phyloP scores from a whole-genome alignment of 2,329 filamentous ascomycete genomes.

The Nannizzia gypsea region DNA sequence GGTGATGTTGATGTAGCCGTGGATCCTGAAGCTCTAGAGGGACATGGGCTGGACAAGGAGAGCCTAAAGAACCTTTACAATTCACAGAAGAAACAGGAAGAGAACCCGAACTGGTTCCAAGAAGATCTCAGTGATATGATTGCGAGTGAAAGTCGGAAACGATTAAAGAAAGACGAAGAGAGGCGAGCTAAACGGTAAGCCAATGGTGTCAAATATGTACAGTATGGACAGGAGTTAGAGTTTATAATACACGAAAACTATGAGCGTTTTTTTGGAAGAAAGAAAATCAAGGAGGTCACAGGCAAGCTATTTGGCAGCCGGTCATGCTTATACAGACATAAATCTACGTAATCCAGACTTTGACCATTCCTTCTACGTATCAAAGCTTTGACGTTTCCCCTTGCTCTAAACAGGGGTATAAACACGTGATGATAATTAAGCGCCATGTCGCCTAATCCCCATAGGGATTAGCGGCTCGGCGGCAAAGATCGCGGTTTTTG shows the following conservation, averaged over 20 bases:
- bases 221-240: not conserved
- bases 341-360: too few species aligned
- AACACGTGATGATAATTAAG: not conserved
- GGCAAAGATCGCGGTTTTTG: not conserved
- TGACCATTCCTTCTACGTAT: too few species aligned
- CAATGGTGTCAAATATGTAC: not conserved
- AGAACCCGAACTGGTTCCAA: conserved; percentile 62
- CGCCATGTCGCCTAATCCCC: not conserved
- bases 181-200: conserved; percentile 47
- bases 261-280: too few species aligned
- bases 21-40: conserved; percentile 67
- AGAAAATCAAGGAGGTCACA: too few species aligned
- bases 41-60: conserved; percentile 60
- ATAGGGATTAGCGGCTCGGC: not conserved
- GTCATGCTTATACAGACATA: too few species aligned
- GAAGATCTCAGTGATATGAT: conserved; percentile 96
- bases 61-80: conserved; percentile 73
- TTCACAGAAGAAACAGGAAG: conserved; percentile 50
- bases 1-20: conserved; percentile 90
- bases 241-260: not conserved
- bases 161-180: conserved; percentile 78
- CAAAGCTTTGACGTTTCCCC: too few species aligned
- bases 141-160: conserved; percentile 80
- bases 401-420: too few species aligned
- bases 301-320: not conserved